These are phyloP conservation scores for Artemisia annua DNA, from an alignment of 129 eudicot genomes.

Conservation along the genomic window DNA sequence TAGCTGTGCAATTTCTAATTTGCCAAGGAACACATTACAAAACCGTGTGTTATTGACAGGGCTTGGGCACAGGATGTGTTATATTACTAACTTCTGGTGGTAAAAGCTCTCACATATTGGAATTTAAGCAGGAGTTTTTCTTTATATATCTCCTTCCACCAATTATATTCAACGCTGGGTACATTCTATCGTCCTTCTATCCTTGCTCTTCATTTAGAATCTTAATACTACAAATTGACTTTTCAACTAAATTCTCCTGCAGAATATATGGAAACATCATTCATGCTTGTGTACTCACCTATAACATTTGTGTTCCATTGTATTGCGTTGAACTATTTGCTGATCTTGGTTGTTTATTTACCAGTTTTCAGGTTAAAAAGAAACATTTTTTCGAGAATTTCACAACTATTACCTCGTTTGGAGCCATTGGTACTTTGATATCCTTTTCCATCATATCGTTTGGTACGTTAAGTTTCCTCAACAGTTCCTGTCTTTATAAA, in stretches of 20 bases:
- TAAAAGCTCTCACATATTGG: constrained; percentile 69
- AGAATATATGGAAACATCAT: neutral
- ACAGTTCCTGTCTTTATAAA: neutral
- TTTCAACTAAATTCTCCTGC: neutral
- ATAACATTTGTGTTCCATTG: neutral
- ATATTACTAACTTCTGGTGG: constrained; percentile 68
- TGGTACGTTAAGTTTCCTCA: constrained; percentile 37
- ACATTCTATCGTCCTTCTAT: constrained; percentile 10
- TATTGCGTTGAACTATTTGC: neutral
- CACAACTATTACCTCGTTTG: constrained; percentile 52
- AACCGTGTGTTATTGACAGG: constrained; percentile 45
- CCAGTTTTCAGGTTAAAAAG: constrained; percentile 58
- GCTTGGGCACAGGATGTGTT: constrained; percentile 72
- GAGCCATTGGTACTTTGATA: constrained; percentile 52
- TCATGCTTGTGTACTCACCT: constrained; percentile 11
- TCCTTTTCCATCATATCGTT: constrained; percentile 51
- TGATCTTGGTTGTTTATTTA: constrained; percentile 7
- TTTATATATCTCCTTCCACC: constrained; percentile 96
- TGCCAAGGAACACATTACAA: neutral
- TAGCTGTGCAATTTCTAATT: neutral
- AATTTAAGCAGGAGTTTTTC: constrained; percentile 90
- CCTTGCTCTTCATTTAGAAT: constrained; percentile 1
- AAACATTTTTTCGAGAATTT: constrained; percentile 53
- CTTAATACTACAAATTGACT: constrained; percentile 7
- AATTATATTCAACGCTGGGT: constrained; percentile 97